phyloP scores from a whole-genome alignment of 148 eudicot species.

The Nepenthes gracilis region DNA sequence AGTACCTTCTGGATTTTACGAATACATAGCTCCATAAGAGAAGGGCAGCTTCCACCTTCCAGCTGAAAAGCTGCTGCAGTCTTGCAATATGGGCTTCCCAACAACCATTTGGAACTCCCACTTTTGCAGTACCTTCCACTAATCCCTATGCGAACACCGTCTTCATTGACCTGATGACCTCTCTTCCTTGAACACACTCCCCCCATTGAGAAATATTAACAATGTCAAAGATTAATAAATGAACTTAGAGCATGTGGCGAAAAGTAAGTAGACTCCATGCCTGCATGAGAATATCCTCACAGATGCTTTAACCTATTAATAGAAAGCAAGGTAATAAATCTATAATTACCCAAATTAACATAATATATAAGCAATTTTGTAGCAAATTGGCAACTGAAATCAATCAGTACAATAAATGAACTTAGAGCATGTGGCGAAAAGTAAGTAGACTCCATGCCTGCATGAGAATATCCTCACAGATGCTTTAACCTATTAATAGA shows the following conservation, averaged over 20 bases:
- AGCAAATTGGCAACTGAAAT: too few species aligned
- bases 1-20: conserved; percentile 40
- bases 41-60: conserved; percentile 29
- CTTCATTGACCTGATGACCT: conserved; percentile 42
- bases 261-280: too few species aligned
- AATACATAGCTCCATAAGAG: conserved; percentile 64
- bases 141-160: conserved; percentile 24
- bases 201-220: conserved; percentile 30
- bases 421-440: too few species aligned
- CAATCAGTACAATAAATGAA: background rate
- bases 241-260: background rate
- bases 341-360: too few species aligned
- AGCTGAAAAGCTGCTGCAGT: conserved; percentile 16
- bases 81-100: conserved; percentile 41
- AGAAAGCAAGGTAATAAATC: too few species aligned
- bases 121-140: conserved; percentile 57
- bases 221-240: background rate
- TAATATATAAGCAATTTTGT: too few species aligned
- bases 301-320: too few species aligned
- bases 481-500: too few species aligned
- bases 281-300: too few species aligned
- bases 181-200: conserved; percentile 76
- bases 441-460: too few species aligned
- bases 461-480: too few species aligned
- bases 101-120: conserved; percentile 65